Evolutionary conservation across 2,329 filamentous ascomycete species (phyloP), one percentile per base, ranked within the genome.

Genomic region (Zopfia rhizophila): DNA sequence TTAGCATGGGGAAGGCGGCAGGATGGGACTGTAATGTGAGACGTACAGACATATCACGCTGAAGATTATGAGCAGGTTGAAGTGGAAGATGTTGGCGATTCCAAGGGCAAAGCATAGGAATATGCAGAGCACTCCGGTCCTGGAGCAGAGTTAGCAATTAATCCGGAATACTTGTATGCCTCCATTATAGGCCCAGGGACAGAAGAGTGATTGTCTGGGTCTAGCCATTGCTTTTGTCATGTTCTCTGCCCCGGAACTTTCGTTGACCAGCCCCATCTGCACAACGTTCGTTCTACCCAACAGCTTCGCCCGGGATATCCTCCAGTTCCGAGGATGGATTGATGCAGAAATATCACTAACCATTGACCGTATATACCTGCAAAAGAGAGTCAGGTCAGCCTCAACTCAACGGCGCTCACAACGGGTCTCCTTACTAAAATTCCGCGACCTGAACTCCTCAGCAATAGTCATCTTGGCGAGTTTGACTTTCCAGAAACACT

Each of bases 341-440:
- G 22, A 30, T 18, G 14, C 25, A 25, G 10, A 30, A 21, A 39
- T 14, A 33, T 44, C 43, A 79, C 80, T 73, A 66, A 86, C 83
- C 84, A 87, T 84, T 86, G 84, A 61, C 82, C 84, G 69, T 86
- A 87, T 70, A 87, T 87, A 73, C 83, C 83, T 86, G 53, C 24
- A 42, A 62, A 55, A 53, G 47, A 51, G n/a, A 33, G 52, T 53
- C 50, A 56, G 51, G 62, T 74, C 60, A 74, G 70, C 55, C 60
- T 47, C 42, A 42, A 38, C 43, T 51, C 56, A 37, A 40, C 25
- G 33, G 53, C 45, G 32, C 32, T 21, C 28, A 21, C 39, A 30
- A 21, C 31, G 35, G 31, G 44, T 25, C 5, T 31, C 45, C 82
- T 73, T 74, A 86, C 83, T 86, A 77, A 86, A 87, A 74, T 87